Conservation (phyloP, 2,329 filamentous ascomycete genomes). For the Apiospora sp. region DNA sequence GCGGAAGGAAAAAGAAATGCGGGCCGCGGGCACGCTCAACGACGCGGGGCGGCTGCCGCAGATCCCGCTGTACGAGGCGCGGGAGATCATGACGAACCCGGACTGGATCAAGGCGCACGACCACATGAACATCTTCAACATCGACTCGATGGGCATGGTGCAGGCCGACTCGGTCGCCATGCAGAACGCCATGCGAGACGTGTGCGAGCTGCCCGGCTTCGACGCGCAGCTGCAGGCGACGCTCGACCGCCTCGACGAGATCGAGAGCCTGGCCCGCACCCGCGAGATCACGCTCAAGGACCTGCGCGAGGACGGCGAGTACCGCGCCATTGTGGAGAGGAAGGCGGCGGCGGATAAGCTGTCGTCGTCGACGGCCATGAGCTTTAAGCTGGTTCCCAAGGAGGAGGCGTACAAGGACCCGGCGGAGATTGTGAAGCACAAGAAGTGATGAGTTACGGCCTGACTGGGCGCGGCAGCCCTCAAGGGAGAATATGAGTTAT, state of each 20-base stretch:
- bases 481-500: not conserved
- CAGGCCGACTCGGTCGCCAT: conserved; percentile 65
- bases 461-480: not conserved
- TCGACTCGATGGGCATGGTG: conserved; percentile 62
- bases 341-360: not conserved
- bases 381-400: not conserved
- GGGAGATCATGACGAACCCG: conserved; percentile 63
- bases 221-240: conserved; percentile 61
- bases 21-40: conserved; percentile 29
- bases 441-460: not conserved
- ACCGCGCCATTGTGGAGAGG: conserved; percentile 28
- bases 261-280: conserved; percentile 61
- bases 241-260: conserved; percentile 59
- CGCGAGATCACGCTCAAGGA: conserved; percentile 64
- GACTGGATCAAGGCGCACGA: conserved; percentile 66
- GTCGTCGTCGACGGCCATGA: not conserved
- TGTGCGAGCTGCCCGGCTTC: conserved; percentile 59
- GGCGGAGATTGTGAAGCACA: conserved; percentile 9
- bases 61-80: conserved; percentile 45
- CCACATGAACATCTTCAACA: conserved; percentile 65
- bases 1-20: conserved; percentile 51
- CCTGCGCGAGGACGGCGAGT: conserved; percentile 32
- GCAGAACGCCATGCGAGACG: conserved; percentile 64
- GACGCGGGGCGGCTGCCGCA: conserved; percentile 46
- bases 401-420: not conserved